Evolutionary conservation across 2,329 filamentous ascomycete genomes (phyloP), one percentile per base, ranked within the genome.

Genomic region (Apiospora koreana): DNA sequence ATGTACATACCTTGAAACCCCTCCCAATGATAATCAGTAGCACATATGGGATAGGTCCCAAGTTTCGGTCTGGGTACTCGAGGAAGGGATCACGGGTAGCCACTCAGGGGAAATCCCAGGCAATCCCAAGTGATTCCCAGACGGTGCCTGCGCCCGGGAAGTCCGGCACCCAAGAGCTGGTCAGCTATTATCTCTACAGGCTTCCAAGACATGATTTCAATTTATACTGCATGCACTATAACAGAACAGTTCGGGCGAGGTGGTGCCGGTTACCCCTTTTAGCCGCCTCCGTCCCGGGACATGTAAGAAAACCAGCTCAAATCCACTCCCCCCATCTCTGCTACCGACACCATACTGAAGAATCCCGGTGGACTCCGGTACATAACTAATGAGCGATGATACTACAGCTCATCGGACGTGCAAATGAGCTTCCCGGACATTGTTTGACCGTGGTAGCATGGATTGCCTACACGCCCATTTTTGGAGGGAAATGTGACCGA

Each of bases 241-340:
- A 38, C 54, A 62, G 54, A 62, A 38, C 54, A 62, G 54, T 62
- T 62, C 54, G 54, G 54, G 31, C 54, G 2, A 23, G 28, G 54
- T 38, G 9, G 54, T 12, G 54, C 54, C 54, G 54, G 54, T 62
- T 62, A 38, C 54, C 28, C 18, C 31, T 62, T 62, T 62, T 62
- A 62, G 54, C 54, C 54, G 31, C 3, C 54, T 62, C 54, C 54
- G 54, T 62, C 31, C 18, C 54, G 54, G 54, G 21, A 23, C 54
- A 62, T 62, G 6, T 10, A 31, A 21, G 45, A 69, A 73, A 73
- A 73, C 69, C 69, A 38, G 72, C 72, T 73, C 72, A 73, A 48
- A 58, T 54, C 71, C 72, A 69, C 65, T 65, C 35, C 65, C 46
- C 66, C 62, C 28, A 45, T 28, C 41, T 25, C 28, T 43, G 35